Evolutionary conservation across 73 alveolate species (phyloP).

Genomic region (Uronychia setigera): DNA sequence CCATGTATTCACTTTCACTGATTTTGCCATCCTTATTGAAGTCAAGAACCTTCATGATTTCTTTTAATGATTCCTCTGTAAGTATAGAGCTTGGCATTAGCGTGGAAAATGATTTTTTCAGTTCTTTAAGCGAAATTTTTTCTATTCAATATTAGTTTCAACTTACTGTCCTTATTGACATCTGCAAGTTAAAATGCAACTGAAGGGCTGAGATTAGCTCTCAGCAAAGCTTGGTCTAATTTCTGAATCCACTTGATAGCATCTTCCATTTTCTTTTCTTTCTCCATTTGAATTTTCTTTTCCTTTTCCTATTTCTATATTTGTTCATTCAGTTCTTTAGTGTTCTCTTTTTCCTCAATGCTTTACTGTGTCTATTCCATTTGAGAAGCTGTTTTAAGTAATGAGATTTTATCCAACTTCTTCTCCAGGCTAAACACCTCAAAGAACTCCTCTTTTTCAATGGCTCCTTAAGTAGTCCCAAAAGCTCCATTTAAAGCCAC

Average conservation of each 20-base stretch:
- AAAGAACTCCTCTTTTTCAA: neutral
- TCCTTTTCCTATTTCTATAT: neutral
- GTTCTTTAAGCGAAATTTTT: constrained; percentile 25
- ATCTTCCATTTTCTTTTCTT: neutral
- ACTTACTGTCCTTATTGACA: constrained; percentile 17
- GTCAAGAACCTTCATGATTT: constrained; percentile 36
- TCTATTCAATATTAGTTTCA: too few relatives aligned
- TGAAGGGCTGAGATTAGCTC: constrained; percentile 40
- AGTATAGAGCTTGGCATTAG: constrained; percentile 19
- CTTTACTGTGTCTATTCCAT: neutral
- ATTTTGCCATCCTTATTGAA: constrained; percentile 25
- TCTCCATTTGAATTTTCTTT: neutral
- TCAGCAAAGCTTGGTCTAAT: constrained; percentile 40
- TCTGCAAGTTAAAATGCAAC: constrained; percentile 52
- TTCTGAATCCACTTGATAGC: constrained; percentile 16
- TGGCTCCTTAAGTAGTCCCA: neutral
- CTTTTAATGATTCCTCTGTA: neutral
- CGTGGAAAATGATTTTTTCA: constrained; percentile 15
- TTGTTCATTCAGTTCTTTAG: too few relatives aligned
- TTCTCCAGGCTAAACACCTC: neutral
- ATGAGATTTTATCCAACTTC: neutral
- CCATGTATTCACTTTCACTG: constrained; percentile 33
- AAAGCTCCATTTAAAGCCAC: neutral
- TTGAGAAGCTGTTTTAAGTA: too few relatives aligned
- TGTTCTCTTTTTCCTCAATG: neutral